phyloP scores from a whole-genome alignment of 768 basidiomycete genomes.

The Mycena kentingensis region DNA sequence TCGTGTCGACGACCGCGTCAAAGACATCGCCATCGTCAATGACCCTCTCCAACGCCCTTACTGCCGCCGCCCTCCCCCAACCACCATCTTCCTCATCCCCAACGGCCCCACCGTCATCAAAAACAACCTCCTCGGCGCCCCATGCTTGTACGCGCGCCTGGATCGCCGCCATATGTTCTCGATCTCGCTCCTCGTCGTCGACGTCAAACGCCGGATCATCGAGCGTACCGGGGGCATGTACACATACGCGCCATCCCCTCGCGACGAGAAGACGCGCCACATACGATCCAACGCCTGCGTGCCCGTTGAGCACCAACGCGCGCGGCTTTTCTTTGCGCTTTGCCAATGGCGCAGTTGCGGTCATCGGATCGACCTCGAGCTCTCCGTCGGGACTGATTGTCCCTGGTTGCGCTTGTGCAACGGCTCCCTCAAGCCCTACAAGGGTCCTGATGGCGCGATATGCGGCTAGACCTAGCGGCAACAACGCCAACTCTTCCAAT shows the following conservation, averaged over 20 bases:
- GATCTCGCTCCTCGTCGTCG: slow-evolving; percentile 37
- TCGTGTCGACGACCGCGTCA: slow-evolving; percentile 81
- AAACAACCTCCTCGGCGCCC: slow-evolving; percentile 80
- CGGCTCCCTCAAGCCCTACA: slow-evolving; percentile 33
- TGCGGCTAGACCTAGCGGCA: slow-evolving; percentile 82
- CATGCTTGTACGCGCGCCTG: slow-evolving; percentile 61
- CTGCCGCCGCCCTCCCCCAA: slow-evolving; percentile 46
- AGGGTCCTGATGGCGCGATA: slow-evolving; percentile 80
- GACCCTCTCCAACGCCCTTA: slow-evolving; percentile 54
- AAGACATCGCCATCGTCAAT: slow-evolving; percentile 60
- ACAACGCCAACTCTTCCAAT: slow-evolving; percentile 75
- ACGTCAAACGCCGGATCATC: slow-evolving; percentile 27
- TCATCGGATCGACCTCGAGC: neutral
- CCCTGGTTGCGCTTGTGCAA: neutral
- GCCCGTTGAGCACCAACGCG: slow-evolving; percentile 68
- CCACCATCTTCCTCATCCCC: slow-evolving; percentile 35
- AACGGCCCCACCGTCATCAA: slow-evolving; percentile 50
- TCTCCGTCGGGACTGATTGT: slow-evolving; percentile 16
- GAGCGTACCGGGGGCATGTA: slow-evolving; percentile 53
- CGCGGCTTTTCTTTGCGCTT: slow-evolving; percentile 26
- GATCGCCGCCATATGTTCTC: slow-evolving; percentile 44
- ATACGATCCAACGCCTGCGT: slow-evolving; percentile 75
- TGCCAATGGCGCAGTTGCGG: neutral
- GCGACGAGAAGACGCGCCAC: slow-evolving; percentile 75
- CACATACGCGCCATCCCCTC: slow-evolving; percentile 73